A percentile compares a stretch with the other conserved stretches of the same genome.
Evolutionary conservation across 768 basidiomycete species (phyloP).

Genomic region (Sutorius australiensis): DNA sequence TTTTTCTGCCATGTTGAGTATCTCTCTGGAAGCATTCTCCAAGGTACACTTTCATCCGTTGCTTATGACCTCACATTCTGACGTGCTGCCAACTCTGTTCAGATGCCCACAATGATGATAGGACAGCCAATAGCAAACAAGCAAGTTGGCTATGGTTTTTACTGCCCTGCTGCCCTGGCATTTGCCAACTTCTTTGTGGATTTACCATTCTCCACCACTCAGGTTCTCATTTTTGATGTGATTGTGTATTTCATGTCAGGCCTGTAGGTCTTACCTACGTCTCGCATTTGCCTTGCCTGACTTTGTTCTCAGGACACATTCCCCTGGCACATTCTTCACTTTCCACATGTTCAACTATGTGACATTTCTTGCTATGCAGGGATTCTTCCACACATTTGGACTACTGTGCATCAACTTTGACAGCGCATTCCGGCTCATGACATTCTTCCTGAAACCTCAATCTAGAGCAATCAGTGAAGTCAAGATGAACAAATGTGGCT

Average conservation of each 20-base stretch:
- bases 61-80: not conserved
- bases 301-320: slow-evolving; percentile 24
- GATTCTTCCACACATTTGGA: slow-evolving; percentile 78
- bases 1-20: slow-evolving; percentile 65
- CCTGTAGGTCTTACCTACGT: slow-evolving; percentile 32
- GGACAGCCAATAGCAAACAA: slow-evolving; percentile 74
- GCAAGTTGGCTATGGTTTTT: slow-evolving; percentile 63
- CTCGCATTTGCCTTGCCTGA: slow-evolving; percentile 19
- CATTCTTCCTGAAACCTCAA: slow-evolving; percentile 81
- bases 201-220: slow-evolving; percentile 60
- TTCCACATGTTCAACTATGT: slow-evolving; percentile 64
- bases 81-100: slow-evolving; percentile 2
- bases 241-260: slow-evolving; percentile 67
- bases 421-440: slow-evolving; percentile 49
- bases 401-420: slow-evolving; percentile 53
- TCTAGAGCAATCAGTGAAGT: no score
- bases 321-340: slow-evolving; percentile 46
- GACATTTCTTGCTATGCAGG: slow-evolving; percentile 71
- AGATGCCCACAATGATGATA: slow-evolving; percentile 74
- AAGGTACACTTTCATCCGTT: slow-evolving; percentile 43
- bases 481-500: no score
- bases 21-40: slow-evolving; percentile 67
- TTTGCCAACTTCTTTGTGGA: slow-evolving; percentile 67
- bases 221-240: slow-evolving; percentile 58
- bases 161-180: slow-evolving; percentile 61